Conservation (phyloP, 2,329 filamentous ascomycete species). For the Pezicula radicicola region DNA sequence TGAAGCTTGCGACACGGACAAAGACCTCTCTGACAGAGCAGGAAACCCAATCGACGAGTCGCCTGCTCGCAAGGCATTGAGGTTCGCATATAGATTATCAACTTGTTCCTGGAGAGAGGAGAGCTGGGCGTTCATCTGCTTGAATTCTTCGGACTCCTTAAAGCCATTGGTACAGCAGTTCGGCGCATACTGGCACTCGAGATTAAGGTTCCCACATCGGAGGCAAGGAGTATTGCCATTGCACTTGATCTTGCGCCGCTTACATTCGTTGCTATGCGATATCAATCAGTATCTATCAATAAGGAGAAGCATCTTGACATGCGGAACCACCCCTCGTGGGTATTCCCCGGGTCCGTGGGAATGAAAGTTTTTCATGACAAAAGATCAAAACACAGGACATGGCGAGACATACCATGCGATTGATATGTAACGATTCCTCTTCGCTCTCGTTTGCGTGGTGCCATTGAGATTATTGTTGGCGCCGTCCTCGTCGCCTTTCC, state of each 20-base stretch:
- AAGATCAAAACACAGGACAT: background rate
- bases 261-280: constrained; percentile 64
- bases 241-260: constrained; percentile 73
- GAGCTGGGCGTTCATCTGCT: constrained; percentile 74
- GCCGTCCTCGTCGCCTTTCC: constrained; percentile 20
- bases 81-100: constrained; percentile 67
- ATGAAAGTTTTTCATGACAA: background rate
- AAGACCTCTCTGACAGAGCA: constrained; percentile 19
- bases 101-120: constrained; percentile 79
- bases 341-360: background rate
- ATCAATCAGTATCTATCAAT: background rate
- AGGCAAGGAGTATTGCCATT: constrained; percentile 68
- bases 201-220: constrained; percentile 65
- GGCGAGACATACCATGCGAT: constrained; percentile 29
- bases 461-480: constrained; percentile 10
- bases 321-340: background rate
- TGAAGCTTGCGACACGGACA: constrained; percentile 22
- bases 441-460: constrained; percentile 26
- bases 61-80: constrained; percentile 60
- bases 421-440: constrained; percentile 32
- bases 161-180: constrained; percentile 74
- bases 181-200: constrained; percentile 62
- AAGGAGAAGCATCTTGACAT: background rate
- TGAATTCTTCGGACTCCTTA: constrained; percentile 86
- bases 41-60: background rate